These are phyloP conservation scores for Agrostemma githago DNA, from an alignment of 148 eudicot genomes.

Conservation along the genomic window DNA sequence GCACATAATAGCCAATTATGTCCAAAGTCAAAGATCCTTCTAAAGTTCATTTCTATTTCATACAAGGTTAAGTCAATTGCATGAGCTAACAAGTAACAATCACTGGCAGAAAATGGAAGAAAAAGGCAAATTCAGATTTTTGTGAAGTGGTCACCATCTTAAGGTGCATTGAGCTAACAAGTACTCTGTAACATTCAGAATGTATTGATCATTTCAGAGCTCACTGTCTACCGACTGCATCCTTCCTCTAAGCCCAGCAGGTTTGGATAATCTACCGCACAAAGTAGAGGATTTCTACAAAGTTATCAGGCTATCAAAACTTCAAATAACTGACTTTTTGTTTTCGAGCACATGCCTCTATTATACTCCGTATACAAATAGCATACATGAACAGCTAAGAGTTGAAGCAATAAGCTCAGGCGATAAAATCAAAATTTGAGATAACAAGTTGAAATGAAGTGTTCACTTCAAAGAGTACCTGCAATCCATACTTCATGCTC, in stretches of 20 bases:
- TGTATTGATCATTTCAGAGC: background rate
- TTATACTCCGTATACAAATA: background rate
- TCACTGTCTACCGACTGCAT: background rate
- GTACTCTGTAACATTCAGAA: background rate
- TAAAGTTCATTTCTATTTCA: background rate
- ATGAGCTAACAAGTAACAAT: background rate
- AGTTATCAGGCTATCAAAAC: background rate
- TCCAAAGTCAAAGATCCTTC: background rate
- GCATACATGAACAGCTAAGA: background rate
- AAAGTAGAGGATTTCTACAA: background rate
- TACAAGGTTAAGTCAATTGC: background rate
- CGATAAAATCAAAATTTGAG: background rate
- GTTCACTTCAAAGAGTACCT: conserved; percentile 40
- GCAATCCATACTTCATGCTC: conserved; percentile 96
- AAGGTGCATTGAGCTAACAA: background rate
- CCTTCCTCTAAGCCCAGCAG: background rate
- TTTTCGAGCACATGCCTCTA: background rate
- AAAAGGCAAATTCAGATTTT: background rate
- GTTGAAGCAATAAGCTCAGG: conserved; percentile 1
- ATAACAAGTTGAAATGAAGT: background rate
- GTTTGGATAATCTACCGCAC: background rate
- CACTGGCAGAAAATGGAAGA: background rate
- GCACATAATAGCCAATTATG: background rate
- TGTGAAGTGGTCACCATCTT: conserved; percentile 7
- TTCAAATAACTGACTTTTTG: background rate